A percentile compares a stretch with the other conserved stretches of the same genome.
phyloP scores from a whole-genome alignment of 441 rosid species.

The Hura crepitans region DNA sequence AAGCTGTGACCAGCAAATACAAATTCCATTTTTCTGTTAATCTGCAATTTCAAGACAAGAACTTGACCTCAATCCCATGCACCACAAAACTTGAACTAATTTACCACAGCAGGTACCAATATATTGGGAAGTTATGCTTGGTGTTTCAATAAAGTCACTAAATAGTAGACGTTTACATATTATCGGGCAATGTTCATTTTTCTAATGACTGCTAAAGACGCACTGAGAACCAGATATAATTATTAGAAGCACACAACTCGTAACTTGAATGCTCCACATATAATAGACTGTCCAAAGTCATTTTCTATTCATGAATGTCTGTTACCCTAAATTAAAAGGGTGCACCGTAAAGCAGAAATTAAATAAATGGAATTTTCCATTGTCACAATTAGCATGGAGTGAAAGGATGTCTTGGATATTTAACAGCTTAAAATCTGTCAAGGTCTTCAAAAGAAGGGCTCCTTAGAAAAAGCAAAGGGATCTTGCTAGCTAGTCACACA shows the following conservation, averaged over 20 bases:
- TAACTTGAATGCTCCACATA: no score
- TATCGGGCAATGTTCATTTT: background rate
- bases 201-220: background rate
- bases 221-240: background rate
- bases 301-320: background rate
- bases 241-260: no score
- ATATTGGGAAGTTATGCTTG: background rate
- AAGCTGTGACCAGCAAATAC: constrained; percentile 96
- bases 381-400: background rate
- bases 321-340: background rate
- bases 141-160: constrained; percentile 1
- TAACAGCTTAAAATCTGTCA: background rate
- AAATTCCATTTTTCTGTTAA: constrained; percentile 88
- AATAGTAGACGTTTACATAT: background rate
- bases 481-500: background rate
- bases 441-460: background rate
- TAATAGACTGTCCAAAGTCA: constrained; percentile 1
- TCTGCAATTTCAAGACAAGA: constrained; percentile 42
- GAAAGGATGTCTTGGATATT: background rate
- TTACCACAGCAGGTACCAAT: background rate
- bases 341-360: background rate
- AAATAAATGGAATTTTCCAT: background rate
- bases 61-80: constrained; percentile 22
- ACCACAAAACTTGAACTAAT: background rate
- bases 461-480: background rate